Evolutionary conservation across 768 basidiomycete species (phyloP).

Genomic region (Xerocomus spinulosus): DNA sequence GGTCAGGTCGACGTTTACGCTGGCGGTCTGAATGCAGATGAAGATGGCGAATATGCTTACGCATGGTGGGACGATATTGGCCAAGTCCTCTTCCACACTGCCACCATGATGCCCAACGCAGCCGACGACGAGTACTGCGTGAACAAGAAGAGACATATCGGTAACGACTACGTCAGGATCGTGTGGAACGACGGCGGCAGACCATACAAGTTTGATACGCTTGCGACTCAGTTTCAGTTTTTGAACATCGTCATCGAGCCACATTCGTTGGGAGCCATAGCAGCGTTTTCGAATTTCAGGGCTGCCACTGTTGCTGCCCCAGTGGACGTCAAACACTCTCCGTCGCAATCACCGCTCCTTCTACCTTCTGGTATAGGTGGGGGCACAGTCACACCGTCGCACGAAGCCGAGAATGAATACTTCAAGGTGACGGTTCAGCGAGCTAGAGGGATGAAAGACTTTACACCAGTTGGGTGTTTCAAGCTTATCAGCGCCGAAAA

Average conservation of each 20-base stretch:
- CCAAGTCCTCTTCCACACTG: constrained; percentile 91
- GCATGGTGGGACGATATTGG: constrained; percentile 99
- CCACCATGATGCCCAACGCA: constrained; percentile 93
- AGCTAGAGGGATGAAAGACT: constrained; percentile 88
- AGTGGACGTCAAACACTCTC: constrained; percentile 16
- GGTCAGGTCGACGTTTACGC: constrained; percentile 91
- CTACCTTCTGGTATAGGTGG: constrained; percentile 8
- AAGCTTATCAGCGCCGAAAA: constrained; percentile 90
- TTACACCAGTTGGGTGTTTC: constrained; percentile 87
- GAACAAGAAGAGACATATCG: constrained; percentile 93
- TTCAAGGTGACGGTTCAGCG: constrained; percentile 93
- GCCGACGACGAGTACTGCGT: constrained; percentile 62
- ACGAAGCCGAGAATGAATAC: constrained; percentile 86
- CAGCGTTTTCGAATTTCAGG: constrained; percentile 72
- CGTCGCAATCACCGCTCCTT: constrained; percentile 17
- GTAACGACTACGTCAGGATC: constrained; percentile 94
- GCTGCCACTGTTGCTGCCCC: background rate
- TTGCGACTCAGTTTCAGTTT: constrained; percentile 92
- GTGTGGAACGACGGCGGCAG: constrained; percentile 97
- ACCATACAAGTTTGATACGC: constrained; percentile 86
- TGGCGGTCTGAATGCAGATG: constrained; percentile 84
- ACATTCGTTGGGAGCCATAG: constrained; percentile 77
- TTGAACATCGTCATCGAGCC: constrained; percentile 97
- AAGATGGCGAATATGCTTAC: constrained; percentile 95
- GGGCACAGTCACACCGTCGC: constrained; percentile 7